Conservation (phyloP, 345 rosid genomes). For the Pugionium dolabratum region DNA sequence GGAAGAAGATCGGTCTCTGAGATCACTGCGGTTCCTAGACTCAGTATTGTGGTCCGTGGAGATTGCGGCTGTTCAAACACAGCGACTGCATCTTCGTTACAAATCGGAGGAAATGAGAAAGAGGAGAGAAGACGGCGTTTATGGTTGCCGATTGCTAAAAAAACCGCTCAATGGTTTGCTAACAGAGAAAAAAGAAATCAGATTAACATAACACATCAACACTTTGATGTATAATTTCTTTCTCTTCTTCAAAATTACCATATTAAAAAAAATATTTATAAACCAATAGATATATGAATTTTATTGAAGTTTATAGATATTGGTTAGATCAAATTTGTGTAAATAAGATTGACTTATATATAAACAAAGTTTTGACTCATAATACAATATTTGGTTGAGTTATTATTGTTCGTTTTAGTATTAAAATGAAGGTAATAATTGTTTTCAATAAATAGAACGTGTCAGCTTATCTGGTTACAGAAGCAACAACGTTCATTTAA, state of each 20-base stretch:
- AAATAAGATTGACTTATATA: background rate
- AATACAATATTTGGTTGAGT: background rate
- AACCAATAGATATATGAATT: too few relatives aligned
- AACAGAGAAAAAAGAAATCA: slow-evolving; percentile 51
- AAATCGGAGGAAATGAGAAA: background rate
- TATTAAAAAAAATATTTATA: background rate
- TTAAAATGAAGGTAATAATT: background rate
- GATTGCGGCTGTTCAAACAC: slow-evolving; percentile 1
- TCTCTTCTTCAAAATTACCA: background rate
- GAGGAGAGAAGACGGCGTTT: slow-evolving; percentile 56
- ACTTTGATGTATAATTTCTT: slow-evolving; percentile 43
- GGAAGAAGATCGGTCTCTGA: slow-evolving; percentile 71
- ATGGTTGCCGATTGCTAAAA: slow-evolving; percentile 81
- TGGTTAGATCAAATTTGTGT: slow-evolving; percentile 24
- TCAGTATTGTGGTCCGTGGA: background rate
- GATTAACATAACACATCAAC: slow-evolving; percentile 28
- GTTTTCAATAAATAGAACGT: slow-evolving; percentile 33
- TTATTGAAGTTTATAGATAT: background rate
- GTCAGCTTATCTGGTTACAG: slow-evolving; percentile 43
- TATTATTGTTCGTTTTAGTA: background rate
- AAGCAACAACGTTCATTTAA: slow-evolving; percentile 22
- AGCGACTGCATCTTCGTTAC: slow-evolving; percentile 23
- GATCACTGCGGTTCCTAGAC: slow-evolving; percentile 56
- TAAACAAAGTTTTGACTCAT: slow-evolving; percentile 8
- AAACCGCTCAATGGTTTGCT: slow-evolving; percentile 70